A percentile compares a stretch with the other conserved stretches of the same genome.
These are phyloP conservation scores for Hypoxylon subgilvum DNA, from an alignment of 495 filamentous ascomycete genomes.

Conservation along the genomic window DNA sequence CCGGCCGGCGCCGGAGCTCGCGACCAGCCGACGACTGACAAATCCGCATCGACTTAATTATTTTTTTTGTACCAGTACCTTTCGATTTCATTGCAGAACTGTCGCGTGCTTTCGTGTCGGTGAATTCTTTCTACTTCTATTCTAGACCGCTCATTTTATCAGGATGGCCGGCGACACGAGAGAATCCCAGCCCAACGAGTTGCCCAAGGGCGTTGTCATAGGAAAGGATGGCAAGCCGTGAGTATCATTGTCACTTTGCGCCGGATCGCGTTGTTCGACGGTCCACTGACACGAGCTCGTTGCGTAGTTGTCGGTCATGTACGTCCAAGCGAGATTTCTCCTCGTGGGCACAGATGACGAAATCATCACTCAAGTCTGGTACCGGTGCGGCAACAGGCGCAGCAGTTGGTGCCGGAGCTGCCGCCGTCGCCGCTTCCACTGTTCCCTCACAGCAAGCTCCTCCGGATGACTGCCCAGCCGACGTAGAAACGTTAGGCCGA, in stretches of 20 bases:
- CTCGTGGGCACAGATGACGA: conserved; percentile 64
- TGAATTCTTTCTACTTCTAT: conserved; percentile 10
- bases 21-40: conserved; percentile 37
- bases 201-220: conserved; percentile 81
- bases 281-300: conserved; percentile 25
- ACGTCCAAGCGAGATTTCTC: conserved; percentile 75
- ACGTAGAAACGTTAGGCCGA: conserved; percentile 84
- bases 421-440: conserved; percentile 40
- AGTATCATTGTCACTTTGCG: conserved; percentile 39
- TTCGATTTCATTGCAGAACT: conserved; percentile 30
- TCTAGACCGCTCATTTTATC: conserved; percentile 1
- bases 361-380: conserved; percentile 61
- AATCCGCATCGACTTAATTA: conserved; percentile 24
- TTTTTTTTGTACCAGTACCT: conserved; percentile 23
- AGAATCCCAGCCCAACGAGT: conserved; percentile 45
- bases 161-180: conserved; percentile 45
- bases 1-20: conserved; percentile 37
- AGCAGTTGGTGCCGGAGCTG: conserved; percentile 38
- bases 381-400: conserved; percentile 36
- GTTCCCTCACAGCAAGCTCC: conserved; percentile 23
- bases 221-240: conserved; percentile 97
- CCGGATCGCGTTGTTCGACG: background rate
- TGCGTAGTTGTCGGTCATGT: conserved; percentile 82
- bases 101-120: conserved; percentile 21
- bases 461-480: conserved; percentile 69